phyloP scores from a whole-genome alignment of 495 filamentous ascomycete species.

The Patellaria atrata region DNA sequence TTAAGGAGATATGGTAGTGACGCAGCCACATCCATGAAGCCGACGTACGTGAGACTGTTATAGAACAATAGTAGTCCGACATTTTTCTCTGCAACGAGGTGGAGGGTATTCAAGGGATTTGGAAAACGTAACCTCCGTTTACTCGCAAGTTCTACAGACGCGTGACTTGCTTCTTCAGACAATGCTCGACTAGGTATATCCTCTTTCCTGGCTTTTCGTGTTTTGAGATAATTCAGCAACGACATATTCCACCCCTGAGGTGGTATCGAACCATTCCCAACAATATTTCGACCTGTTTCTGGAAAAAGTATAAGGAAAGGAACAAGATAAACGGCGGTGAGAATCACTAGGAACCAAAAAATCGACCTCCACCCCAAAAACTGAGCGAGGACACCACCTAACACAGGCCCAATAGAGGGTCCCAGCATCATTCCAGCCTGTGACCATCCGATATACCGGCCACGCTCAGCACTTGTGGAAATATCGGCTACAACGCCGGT shows the following conservation, averaged over 20 bases:
- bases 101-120: slow-evolving; percentile 54
- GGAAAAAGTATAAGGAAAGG: slow-evolving; percentile 17
- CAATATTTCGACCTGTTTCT: slow-evolving; percentile 10
- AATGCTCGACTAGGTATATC: slow-evolving; percentile 16
- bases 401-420: slow-evolving; percentile 20
- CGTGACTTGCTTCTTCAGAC: slow-evolving; percentile 10
- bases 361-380: slow-evolving; percentile 24
- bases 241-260: slow-evolving; percentile 29
- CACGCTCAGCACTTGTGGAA: slow-evolving; percentile 25
- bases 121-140: slow-evolving; percentile 45
- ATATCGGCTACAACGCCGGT: slow-evolving; percentile 28
- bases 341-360: slow-evolving; percentile 25
- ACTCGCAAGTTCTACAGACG: slow-evolving; percentile 21
- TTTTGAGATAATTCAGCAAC: slow-evolving; percentile 26
- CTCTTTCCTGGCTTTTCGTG: slow-evolving; percentile 15
- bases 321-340: slow-evolving; percentile 25
- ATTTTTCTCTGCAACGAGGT: slow-evolving; percentile 53
- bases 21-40: slow-evolving; percentile 41
- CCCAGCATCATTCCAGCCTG: too few species aligned
- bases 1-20: slow-evolving; percentile 46
- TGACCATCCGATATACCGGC: slow-evolving; percentile 27
- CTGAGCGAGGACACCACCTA: slow-evolving; percentile 22
- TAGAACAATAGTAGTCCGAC: slow-evolving; percentile 42
- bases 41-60: slow-evolving; percentile 41
- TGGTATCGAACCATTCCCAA: slow-evolving; percentile 28